Percentiles rank a stretch among this genome's conserved stretches.
These are phyloP conservation scores for Leccinum fallax DNA, from an alignment of 1,284 basidiomycete genomes.

Conservation along the genomic window DNA sequence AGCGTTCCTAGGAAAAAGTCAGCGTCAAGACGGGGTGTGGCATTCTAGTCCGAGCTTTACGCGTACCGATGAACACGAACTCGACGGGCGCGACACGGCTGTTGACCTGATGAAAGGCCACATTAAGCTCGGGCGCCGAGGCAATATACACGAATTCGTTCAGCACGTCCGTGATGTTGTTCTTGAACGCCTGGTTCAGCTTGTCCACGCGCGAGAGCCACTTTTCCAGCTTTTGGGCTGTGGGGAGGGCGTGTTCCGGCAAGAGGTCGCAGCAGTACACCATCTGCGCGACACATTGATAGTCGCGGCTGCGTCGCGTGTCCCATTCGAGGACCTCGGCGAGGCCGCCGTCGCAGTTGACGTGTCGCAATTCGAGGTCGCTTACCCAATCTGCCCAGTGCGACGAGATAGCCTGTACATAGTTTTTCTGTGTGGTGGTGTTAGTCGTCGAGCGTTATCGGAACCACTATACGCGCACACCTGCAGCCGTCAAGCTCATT, in stretches of 20 bases:
- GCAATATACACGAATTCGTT: slow-evolving; percentile 59
- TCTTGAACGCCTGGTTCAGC: slow-evolving; percentile 50
- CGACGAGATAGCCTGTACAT: slow-evolving; percentile 61
- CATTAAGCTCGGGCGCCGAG: slow-evolving; percentile 36
- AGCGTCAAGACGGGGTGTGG: background rate
- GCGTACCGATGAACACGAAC: slow-evolving; percentile 70
- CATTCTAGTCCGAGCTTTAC: background rate
- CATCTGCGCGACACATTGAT: slow-evolving; percentile 66
- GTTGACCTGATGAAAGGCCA: slow-evolving; percentile 51
- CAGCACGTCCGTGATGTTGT: slow-evolving; percentile 50
- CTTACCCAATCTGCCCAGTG: slow-evolving; percentile 61
- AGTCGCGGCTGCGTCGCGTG: slow-evolving; percentile 65
- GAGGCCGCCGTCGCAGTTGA: slow-evolving; percentile 55
- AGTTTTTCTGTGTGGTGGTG: slow-evolving; percentile 55
- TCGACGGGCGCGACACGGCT: slow-evolving; percentile 71
- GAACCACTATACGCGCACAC: slow-evolving; percentile 36
- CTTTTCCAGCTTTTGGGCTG: slow-evolving; percentile 54
- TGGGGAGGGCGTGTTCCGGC: slow-evolving; percentile 50
- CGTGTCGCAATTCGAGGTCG: slow-evolving; percentile 52
- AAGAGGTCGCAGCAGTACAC: slow-evolving; percentile 63
- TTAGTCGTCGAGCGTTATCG: background rate
- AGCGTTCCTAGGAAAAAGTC: slow-evolving; percentile 49
- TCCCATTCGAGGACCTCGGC: slow-evolving; percentile 57
- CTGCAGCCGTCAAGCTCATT: slow-evolving; percentile 66
- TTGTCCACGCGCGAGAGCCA: slow-evolving; percentile 53